Conservation (phyloP, 305 asterid species). For the Fraxinus baroniana region DNA sequence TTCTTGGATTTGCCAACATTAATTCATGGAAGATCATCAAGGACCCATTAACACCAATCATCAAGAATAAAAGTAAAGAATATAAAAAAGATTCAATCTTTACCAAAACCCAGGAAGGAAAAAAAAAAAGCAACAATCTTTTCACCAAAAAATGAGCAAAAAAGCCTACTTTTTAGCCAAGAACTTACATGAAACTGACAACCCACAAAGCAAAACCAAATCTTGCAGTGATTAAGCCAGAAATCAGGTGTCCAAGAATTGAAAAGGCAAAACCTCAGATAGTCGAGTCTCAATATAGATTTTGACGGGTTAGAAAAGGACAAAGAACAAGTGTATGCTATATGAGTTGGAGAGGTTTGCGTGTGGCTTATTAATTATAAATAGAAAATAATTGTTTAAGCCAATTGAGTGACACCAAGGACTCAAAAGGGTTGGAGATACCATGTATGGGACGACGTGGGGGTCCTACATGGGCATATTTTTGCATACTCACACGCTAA, state of each 20-base stretch:
- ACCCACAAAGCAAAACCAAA: conserved; percentile 23
- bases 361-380: not conserved
- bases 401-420: not conserved
- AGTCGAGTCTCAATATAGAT: conserved; percentile 7
- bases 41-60: conserved; percentile 16
- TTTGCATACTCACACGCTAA: conserved; percentile 27
- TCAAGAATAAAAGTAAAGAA: conserved; percentile 15
- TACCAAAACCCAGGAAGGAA: conserved; percentile 4
- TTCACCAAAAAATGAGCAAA: conserved; percentile 13
- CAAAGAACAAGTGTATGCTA: not conserved
- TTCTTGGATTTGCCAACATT: conserved; percentile 13
- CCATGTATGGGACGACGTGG: conserved; percentile 34
- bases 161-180: conserved; percentile 15
- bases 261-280: not conserved
- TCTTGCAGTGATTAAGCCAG: conserved; percentile 24
- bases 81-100: not conserved
- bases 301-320: conserved; percentile 7
- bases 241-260: conserved; percentile 23
- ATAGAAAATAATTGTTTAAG: not conserved
- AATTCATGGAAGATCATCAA: not conserved
- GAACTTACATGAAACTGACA: conserved; percentile 42
- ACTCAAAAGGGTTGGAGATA: conserved; percentile 25
- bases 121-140: conserved; percentile 21
- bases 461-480: conserved; percentile 26
- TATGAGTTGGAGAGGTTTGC: not conserved